A percentile compares a stretch with the other conserved stretches of the same genome.
phyloP scores from a whole-genome alignment of 1,139 yeast genomes.

The Protomyces gravidus region DNA sequence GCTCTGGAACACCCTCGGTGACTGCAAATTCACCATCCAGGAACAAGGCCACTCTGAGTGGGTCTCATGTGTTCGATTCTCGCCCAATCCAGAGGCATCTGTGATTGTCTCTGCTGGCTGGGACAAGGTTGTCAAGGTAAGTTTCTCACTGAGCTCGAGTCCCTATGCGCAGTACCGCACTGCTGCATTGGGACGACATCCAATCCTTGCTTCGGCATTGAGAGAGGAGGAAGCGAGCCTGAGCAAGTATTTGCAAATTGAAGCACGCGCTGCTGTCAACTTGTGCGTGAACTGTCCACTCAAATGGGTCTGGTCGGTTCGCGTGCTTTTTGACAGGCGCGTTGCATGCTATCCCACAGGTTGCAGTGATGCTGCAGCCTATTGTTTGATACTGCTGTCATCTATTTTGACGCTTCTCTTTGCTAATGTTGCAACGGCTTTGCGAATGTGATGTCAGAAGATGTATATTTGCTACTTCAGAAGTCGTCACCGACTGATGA shows the following conservation, averaged over 20 bases:
- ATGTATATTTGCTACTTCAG: slow-evolving; percentile 99
- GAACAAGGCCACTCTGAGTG: slow-evolving; percentile 91
- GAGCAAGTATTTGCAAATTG: slow-evolving; percentile 3
- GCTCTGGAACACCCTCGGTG: slow-evolving; percentile 99
- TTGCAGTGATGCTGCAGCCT: neutral
- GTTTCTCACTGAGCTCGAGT: slow-evolving; percentile 44
- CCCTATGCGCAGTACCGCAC: neutral
- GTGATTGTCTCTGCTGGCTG: slow-evolving; percentile 97
- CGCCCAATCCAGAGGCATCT: slow-evolving; percentile 59
- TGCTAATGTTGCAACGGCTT: neutral
- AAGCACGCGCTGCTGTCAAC: slow-evolving; percentile 1
- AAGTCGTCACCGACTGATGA: slow-evolving; percentile 71
- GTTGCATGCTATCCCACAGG: neutral
- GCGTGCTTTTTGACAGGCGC: neutral
- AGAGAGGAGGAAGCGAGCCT: slow-evolving; percentile 30
- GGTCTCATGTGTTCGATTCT: slow-evolving; percentile 97
- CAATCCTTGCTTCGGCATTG: slow-evolving; percentile 18
- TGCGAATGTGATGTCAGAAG: slow-evolving; percentile 29
- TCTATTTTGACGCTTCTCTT: neutral
- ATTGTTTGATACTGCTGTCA: neutral
- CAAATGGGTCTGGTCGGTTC: neutral
- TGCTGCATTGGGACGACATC: slow-evolving; percentile 18
- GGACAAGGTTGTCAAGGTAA: slow-evolving; percentile 99
- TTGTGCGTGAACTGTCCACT: neutral
- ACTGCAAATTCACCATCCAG: slow-evolving; percentile 86